These are phyloP conservation scores for Diaporthe velutina DNA, from an alignment of 2,329 filamentous ascomycete species.

Conservation along the genomic window DNA sequence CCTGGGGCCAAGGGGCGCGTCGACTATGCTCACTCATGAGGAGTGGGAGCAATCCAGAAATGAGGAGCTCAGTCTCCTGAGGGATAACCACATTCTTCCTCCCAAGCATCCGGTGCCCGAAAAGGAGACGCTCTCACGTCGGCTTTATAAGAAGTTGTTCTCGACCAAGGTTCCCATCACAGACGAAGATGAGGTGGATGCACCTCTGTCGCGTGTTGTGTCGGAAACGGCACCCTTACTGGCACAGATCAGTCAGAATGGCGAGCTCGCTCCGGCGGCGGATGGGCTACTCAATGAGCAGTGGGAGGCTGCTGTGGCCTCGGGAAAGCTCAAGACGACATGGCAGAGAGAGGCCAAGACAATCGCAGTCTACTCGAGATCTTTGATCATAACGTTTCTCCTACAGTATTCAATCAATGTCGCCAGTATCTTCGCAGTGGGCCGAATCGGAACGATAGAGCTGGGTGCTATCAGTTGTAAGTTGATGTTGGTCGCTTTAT, in stretches of 20 bases:
- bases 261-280: conserved; percentile 57
- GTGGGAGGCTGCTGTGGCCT: conserved; percentile 87
- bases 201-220: conserved; percentile 72
- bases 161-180: conserved; percentile 66
- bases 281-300: conserved; percentile 75
- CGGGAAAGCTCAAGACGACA: conserved; percentile 86
- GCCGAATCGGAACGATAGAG: conserved; percentile 79
- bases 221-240: conserved; percentile 59
- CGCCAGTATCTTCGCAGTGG: conserved; percentile 83
- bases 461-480: conserved; percentile 72
- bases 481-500: conserved; percentile 34
- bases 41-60: conserved; percentile 70
- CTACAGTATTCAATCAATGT: conserved; percentile 90
- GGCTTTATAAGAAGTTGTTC: conserved; percentile 60
- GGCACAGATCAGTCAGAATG: conserved; percentile 34
- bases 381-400: conserved; percentile 80
- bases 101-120: conserved; percentile 64
- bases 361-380: conserved; percentile 77
- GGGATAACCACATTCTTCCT: conserved; percentile 75
- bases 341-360: conserved; percentile 93
- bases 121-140: conserved; percentile 52
- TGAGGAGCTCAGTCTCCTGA: conserved; percentile 71
- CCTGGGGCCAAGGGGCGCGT: conserved; percentile 69
- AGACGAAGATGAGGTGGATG: conserved; percentile 55
- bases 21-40: conserved; percentile 63